Evolutionary conservation across 2,329 filamentous ascomycete species (phyloP).

Genomic region (Scytalidium sp.): DNA sequence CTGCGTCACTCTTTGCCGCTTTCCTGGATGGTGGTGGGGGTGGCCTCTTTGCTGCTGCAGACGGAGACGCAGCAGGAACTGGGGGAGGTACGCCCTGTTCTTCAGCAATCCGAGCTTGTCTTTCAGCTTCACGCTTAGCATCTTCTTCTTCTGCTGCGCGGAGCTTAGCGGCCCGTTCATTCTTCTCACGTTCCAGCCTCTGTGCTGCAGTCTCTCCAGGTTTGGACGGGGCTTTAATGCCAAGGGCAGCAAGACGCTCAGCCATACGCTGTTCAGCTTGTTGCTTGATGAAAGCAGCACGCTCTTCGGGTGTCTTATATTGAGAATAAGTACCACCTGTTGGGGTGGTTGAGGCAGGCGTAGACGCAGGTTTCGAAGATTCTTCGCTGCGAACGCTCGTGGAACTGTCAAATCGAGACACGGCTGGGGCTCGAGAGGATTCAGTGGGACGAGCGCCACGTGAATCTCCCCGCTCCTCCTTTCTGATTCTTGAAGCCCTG

Average conservation of each 20-base stretch:
- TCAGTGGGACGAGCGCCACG: constrained; percentile 35
- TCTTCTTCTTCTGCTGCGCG: constrained; percentile 94
- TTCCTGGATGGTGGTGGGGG: constrained; percentile 81
- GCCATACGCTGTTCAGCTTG: constrained; percentile 97
- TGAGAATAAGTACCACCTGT: constrained; percentile 69
- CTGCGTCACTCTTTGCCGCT: constrained; percentile 57
- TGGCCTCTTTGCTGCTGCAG: constrained; percentile 60
- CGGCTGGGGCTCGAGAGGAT: constrained; percentile 30
- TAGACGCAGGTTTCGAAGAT: constrained; percentile 38
- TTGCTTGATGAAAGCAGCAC: constrained; percentile 94
- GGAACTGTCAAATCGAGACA: neutral
- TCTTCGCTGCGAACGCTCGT: constrained; percentile 18
- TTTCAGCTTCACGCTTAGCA: constrained; percentile 79
- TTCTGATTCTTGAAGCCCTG: constrained; percentile 66
- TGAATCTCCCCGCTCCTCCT: constrained; percentile 51
- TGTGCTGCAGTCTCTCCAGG: constrained; percentile 78
- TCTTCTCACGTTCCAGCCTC: constrained; percentile 81
- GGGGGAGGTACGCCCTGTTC: constrained; percentile 29
- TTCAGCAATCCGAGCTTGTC: constrained; percentile 50
- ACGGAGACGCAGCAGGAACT: constrained; percentile 12
- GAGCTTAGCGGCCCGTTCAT: constrained; percentile 82
- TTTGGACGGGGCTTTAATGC: constrained; percentile 80
- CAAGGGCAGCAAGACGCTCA: constrained; percentile 88
- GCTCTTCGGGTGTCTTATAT: constrained; percentile 88
- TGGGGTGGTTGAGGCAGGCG: constrained; percentile 38